Evolutionary conservation across 306 rosid genomes (phyloP).

Genomic region (Prunus mira): DNA sequence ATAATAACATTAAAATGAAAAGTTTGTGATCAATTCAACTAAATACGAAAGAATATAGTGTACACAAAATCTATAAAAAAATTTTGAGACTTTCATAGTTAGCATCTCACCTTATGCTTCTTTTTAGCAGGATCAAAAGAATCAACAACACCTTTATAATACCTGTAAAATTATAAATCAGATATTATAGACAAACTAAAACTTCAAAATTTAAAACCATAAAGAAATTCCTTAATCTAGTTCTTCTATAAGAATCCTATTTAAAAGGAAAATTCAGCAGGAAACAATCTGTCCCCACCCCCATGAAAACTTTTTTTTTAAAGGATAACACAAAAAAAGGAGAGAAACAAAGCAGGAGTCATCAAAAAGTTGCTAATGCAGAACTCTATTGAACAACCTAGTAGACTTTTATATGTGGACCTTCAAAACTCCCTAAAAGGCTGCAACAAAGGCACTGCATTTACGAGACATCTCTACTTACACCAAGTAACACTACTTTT

Average conservation of each 20-base stretch:
- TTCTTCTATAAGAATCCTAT: not conserved
- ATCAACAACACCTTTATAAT: constrained; percentile 58
- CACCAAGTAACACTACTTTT: not conserved
- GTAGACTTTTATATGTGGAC: not conserved
- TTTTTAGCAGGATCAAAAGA: constrained; percentile 56
- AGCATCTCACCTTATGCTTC: constrained; percentile 73
- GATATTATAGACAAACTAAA: constrained; percentile 4
- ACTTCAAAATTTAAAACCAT: not conserved
- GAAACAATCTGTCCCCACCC: not conserved
- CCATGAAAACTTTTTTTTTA: not conserved
- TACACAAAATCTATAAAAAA: not conserved
- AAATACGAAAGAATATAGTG: not conserved
- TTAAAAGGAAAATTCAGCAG: not conserved
- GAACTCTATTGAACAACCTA: not conserved
- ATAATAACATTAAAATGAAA: not conserved
- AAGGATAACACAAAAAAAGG: not conserved
- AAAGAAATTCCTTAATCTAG: not conserved
- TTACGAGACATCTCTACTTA: not conserved
- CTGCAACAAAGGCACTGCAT: not conserved
- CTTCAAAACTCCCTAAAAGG: not conserved
- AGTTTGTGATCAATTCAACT: not conserved
- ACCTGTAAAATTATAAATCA: constrained; percentile 48
- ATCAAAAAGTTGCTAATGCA: not conserved
- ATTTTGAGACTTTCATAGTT: not conserved
- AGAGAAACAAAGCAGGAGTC: not conserved